Base-by-base conservation (phyloP, 257 asterid species). In the Fraxinus anomala region DNA sequence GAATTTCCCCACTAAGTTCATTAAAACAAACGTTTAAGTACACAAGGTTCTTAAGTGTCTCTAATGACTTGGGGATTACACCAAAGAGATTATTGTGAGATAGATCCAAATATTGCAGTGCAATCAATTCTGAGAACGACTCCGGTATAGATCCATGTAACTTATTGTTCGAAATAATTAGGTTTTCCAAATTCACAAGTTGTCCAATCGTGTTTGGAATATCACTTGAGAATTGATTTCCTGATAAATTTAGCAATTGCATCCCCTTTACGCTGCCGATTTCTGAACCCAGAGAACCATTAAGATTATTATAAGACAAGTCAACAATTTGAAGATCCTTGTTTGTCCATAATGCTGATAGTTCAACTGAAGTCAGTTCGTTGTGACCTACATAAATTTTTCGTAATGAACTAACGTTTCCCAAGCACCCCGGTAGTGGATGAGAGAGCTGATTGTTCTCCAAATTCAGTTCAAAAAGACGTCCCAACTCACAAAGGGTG, bases 121-220 rank as follows among this genome's bases (percentile, higher is more conserved):
- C 5, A 6, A 24, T 31, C 47, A 82, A 51, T 51, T 69, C 23
- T 4, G 40, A 68, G 40, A 82, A 69, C 1, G 28, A 26, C n/a
- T 78, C 30, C 2, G 85, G 82, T 49, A 82, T 56, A 7, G 42
- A 31, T 9, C 85, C 82, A 69, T 74, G 24, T 5, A 82, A 74
- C 68, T 24, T 37, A 44, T 82, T 82, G 33, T 1, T 40, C 8
- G 82, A 82, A 73, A 78, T 42, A 2, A 61, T 54, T n/a, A 77
- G 82, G 24, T 1, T 42, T 12, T 49, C 73, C 59, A 82, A 69
- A 7, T 4, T 11, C 59, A 39, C 74, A 6, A 82, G 82, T 54
- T 56, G 42, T 10, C 76, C 76, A 30, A 82, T 21, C 0, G 69
- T 3, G 2, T 72, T 78, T 54, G 85, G 85, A 17, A 82, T 73